phyloP scores from a whole-genome alignment of 164 flowering plant species.

The Annona cherimola region DNA sequence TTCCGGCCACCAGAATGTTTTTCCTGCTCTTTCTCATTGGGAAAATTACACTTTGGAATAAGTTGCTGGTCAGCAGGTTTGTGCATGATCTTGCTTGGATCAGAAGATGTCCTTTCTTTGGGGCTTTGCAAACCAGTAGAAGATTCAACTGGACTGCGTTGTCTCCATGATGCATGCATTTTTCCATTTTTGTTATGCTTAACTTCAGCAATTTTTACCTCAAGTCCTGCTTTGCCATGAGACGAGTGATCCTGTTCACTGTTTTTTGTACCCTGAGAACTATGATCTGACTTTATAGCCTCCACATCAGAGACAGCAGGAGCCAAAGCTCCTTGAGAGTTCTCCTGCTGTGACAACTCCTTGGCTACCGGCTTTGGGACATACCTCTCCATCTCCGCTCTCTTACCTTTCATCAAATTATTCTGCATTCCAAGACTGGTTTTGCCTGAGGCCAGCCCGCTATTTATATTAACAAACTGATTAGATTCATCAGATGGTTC shows the following conservation, averaged over 20 bases:
- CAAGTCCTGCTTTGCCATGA: slow-evolving; percentile 27
- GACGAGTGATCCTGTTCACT: slow-evolving; percentile 18
- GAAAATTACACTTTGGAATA: slow-evolving; percentile 24
- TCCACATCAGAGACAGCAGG: slow-evolving; percentile 27
- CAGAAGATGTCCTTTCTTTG: slow-evolving; percentile 28
- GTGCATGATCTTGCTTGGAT: slow-evolving; percentile 21
- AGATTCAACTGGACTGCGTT: slow-evolving; percentile 40
- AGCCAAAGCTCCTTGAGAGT: slow-evolving; percentile 26
- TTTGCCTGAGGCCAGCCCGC: slow-evolving; percentile 23
- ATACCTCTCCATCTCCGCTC: slow-evolving; percentile 96
- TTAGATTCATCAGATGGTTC: slow-evolving; percentile 40
- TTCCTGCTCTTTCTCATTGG: slow-evolving; percentile 24
- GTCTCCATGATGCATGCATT: slow-evolving; percentile 67
- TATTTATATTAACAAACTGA: slow-evolving; percentile 24
- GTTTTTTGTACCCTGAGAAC: slow-evolving; percentile 21
- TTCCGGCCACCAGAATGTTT: slow-evolving; percentile 14
- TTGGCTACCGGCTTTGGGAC: slow-evolving; percentile 91
- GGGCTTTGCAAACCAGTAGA: slow-evolving; percentile 17
- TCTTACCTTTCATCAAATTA: slow-evolving; percentile 59
- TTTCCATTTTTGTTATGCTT: slow-evolving; percentile 50
- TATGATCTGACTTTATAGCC: slow-evolving; percentile 20
- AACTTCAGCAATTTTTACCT: slow-evolving; percentile 38
- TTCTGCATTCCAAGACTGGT: slow-evolving; percentile 38
- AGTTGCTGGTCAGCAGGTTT: slow-evolving; percentile 26
- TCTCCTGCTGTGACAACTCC: slow-evolving; percentile 76